A percentile compares a stretch with the other conserved stretches of the same genome.
Evolutionary conservation across 345 rosid genomes (phyloP).

Genomic region (Salix arbutifolia): DNA sequence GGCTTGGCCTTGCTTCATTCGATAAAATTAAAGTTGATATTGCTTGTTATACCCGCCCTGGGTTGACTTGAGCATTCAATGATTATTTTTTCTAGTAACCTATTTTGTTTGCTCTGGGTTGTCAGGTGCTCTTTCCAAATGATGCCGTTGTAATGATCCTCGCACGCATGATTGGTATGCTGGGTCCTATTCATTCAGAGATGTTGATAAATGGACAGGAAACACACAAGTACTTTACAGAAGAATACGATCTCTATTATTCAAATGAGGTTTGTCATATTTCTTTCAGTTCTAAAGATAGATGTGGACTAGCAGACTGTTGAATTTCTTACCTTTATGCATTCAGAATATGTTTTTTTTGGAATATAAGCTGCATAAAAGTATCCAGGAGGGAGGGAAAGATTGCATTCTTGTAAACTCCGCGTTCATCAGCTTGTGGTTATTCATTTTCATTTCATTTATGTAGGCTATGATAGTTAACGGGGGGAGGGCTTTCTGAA

Average conservation of each 20-base stretch:
- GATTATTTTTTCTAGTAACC: not conserved
- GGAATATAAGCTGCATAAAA: not conserved
- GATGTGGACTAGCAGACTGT: not conserved
- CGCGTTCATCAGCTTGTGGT: not conserved
- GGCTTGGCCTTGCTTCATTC: not conserved
- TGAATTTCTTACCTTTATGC: not conserved
- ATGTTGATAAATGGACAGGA: constrained; percentile 82
- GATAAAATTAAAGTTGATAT: not conserved
- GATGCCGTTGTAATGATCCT: constrained; percentile 75
- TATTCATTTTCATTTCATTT: not conserved
- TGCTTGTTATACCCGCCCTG: not conserved
- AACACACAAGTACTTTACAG: constrained; percentile 73
- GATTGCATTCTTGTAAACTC: not conserved
- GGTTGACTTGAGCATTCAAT: not conserved
- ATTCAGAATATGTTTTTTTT: not conserved
- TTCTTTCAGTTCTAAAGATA: not conserved
- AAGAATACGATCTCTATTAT: constrained; percentile 67
- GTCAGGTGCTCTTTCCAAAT: constrained; percentile 86
- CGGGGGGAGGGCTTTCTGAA: not conserved
- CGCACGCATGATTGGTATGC: constrained; percentile 60
- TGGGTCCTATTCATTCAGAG: constrained; percentile 74
- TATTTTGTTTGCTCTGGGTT: constrained; percentile 1
- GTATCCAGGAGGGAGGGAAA: not conserved
- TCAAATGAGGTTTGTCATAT: constrained; percentile 57
- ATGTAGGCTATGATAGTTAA: not conserved